A percentile compares a stretch with the other conserved stretches of the same genome.
Conservation (phyloP, 768 basidiomycete genomes). For the Lyophyllum shimeji region DNA sequence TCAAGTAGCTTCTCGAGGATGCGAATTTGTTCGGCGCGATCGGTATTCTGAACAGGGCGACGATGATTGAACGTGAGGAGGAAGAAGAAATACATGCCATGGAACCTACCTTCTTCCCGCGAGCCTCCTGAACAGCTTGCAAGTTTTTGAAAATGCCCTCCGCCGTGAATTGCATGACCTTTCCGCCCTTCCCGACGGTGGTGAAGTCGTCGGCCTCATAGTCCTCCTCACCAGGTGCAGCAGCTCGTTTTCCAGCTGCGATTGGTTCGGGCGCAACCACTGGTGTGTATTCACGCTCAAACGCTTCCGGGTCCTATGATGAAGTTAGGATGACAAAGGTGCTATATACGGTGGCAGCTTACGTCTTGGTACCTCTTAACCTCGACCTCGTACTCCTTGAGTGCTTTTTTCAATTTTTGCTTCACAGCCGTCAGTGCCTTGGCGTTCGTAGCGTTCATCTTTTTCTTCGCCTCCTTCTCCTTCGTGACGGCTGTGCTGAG, state of each 20-base stretch:
- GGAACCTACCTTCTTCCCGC: conserved; percentile 87
- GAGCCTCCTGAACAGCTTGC: conserved; percentile 87
- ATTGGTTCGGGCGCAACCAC: conserved; percentile 46
- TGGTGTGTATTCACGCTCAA: conserved; percentile 72
- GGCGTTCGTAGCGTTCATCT: conserved; percentile 93
- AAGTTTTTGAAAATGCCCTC: conserved; percentile 92
- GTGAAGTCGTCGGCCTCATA: conserved; percentile 73
- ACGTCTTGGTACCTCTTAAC: conserved; percentile 81
- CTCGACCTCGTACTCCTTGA: conserved; percentile 85
- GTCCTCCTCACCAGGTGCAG: conserved; percentile 35
- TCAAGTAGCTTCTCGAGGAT: conserved; percentile 85
- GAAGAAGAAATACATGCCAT: neutral
- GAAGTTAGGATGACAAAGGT: neutral
- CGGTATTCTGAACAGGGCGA: conserved; percentile 74
- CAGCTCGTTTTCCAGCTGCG: conserved; percentile 36
- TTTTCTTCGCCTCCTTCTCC: conserved; percentile 93
- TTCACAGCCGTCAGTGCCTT: conserved; percentile 97
- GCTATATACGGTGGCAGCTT: conserved; percentile 19
- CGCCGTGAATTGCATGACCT: conserved; percentile 74
- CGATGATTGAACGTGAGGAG: neutral
- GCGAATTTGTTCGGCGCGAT: conserved; percentile 91
- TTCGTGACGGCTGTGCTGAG: conserved; percentile 72
- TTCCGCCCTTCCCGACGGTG: conserved; percentile 90
- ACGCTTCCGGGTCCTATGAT: conserved; percentile 81
- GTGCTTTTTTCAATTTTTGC: conserved; percentile 91